Conservation (phyloP, 169 alveolate genomes). For the Cryptosporidium sp. region DNA sequence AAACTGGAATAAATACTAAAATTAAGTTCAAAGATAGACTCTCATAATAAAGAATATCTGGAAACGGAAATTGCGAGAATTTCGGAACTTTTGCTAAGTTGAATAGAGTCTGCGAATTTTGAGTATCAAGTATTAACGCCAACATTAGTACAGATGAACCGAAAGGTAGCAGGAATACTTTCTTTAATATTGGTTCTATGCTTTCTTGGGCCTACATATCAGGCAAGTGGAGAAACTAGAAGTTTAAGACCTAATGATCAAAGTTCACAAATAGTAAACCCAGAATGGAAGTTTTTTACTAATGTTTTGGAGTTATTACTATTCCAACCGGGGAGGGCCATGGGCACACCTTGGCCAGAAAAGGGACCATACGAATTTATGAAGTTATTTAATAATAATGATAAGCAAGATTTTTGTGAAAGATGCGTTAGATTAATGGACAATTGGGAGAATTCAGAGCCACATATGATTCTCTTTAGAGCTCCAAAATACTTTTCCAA, state of each 20-base stretch:
- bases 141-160: background rate
- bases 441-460: constrained; percentile 64
- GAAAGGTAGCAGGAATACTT: background rate
- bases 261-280: background rate
- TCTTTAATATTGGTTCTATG: background rate
- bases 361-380: constrained; percentile 44
- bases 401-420: constrained; percentile 16
- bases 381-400: constrained; percentile 13
- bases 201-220: background rate
- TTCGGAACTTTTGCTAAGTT: background rate
- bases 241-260: background rate
- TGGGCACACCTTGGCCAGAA: constrained; percentile 76
- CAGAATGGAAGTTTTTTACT: constrained; percentile 22
- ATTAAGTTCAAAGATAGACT: background rate
- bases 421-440: constrained; percentile 28
- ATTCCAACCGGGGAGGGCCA: constrained; percentile 71
- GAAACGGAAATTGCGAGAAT: background rate
- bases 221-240: background rate
- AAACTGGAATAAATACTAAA: background rate
- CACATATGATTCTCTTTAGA: constrained; percentile 58
- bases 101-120: background rate
- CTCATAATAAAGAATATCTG: background rate
- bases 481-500: constrained; percentile 57
- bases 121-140: background rate
- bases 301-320: constrained; percentile 41